Evolutionary conservation across 1,284 basidiomycete genomes (phyloP).

Genomic region (Puccinia coronata): DNA sequence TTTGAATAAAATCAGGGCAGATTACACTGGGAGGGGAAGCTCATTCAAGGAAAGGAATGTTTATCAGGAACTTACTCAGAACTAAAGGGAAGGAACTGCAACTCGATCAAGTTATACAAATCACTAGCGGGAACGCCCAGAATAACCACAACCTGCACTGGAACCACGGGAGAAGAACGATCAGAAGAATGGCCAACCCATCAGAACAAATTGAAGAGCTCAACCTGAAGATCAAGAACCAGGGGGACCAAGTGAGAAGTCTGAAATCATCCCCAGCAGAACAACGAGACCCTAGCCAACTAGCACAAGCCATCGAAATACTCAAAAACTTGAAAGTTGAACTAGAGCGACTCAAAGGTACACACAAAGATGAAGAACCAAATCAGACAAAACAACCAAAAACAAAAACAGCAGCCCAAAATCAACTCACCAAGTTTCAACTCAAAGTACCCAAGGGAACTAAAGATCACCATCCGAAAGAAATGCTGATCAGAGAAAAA

Average conservation of each 20-base stretch:
- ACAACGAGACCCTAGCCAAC: neutral
- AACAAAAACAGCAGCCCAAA: neutral
- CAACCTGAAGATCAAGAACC: constrained; percentile 19
- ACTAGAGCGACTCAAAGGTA: constrained; percentile 23
- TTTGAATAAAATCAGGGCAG: neutral
- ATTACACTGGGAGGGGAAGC: no score
- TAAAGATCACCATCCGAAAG: constrained; percentile 89
- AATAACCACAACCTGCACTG: neutral
- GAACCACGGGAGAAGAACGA: neutral
- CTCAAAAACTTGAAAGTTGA: constrained; percentile 26
- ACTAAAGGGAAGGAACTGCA: no score
- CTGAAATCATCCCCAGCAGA: constrained; percentile 13
- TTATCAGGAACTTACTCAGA: neutral
- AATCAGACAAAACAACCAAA: neutral
- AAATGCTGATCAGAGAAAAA: constrained; percentile 87
- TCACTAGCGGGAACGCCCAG: no score
- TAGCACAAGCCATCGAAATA: constrained; percentile 9
- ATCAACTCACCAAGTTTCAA: constrained; percentile 23
- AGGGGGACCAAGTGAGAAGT: constrained; percentile 20
- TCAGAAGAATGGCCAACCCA: neutral
- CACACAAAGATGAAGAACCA: neutral
- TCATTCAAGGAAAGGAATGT: no score
- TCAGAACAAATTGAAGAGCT: constrained; percentile 27
- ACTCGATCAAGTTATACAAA: no score
- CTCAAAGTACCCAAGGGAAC: constrained; percentile 71